Percentiles rank a stretch among this genome's conserved stretches.
Conservation (phyloP, 208 protist species). For the Trypanosoma theileri region DNA sequence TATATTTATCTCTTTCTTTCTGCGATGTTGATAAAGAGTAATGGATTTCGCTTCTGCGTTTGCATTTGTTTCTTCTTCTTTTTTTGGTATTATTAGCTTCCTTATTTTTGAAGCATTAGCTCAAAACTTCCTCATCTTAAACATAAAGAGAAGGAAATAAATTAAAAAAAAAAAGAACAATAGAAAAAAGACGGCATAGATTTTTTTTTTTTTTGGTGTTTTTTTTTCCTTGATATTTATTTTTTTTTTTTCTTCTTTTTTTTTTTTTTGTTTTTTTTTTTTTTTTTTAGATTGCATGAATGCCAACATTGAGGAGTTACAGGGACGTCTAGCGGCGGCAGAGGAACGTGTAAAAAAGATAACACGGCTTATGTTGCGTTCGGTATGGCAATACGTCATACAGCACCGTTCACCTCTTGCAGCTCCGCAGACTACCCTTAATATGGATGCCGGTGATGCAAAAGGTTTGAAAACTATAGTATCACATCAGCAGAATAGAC, state of each 20-base stretch:
- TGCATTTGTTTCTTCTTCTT: constrained; percentile 1
- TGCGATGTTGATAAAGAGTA: not conserved
- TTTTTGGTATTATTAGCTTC: constrained; percentile 1
- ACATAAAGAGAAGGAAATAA: no score
- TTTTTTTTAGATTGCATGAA: constrained; percentile 22
- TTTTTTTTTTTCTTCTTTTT: not conserved
- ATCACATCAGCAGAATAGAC: not conserved
- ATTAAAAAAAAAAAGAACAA: no score
- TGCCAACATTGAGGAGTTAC: constrained; percentile 28
- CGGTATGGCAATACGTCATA: constrained; percentile 63
- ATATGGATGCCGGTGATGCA: not conserved
- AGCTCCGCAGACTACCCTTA: not conserved
- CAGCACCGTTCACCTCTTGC: constrained; percentile 20
- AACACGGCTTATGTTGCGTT: constrained; percentile 48
- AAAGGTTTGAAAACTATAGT: not conserved
- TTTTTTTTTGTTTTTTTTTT: not conserved
- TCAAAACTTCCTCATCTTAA: no score
- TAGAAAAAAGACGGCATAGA: no score
- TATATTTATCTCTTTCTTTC: no score
- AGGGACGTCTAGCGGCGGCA: constrained; percentile 34
- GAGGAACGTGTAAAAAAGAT: constrained; percentile 41
- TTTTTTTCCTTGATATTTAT: no score
- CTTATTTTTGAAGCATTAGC: not conserved
- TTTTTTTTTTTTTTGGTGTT: constrained; percentile 1
- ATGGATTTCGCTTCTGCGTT: not conserved